These are phyloP conservation scores for Talaromyces thailandensis DNA, from an alignment of 495 filamentous ascomycete genomes.

Conservation along the genomic window DNA sequence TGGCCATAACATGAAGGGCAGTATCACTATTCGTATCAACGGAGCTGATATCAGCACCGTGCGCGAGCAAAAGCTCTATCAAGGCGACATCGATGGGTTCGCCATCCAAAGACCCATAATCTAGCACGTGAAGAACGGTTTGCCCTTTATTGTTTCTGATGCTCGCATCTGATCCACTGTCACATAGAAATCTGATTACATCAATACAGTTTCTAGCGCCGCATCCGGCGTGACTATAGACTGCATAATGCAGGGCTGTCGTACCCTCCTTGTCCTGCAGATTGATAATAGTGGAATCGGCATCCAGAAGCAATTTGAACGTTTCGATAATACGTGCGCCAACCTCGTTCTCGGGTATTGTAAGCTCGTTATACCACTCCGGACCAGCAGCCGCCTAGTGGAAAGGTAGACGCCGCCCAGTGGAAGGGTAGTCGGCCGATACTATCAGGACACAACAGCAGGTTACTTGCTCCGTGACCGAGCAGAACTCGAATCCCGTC, in stretches of 20 bases:
- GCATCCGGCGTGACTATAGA: slow-evolving; percentile 1
- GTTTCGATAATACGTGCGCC: slow-evolving; percentile 1
- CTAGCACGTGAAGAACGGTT: slow-evolving; percentile 12
- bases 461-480: slow-evolving; percentile 5
- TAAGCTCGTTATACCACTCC: background rate
- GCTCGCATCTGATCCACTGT: slow-evolving; percentile 7
- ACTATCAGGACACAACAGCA: slow-evolving; percentile 8
- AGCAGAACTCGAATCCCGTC: slow-evolving; percentile 9
- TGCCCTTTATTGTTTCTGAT: slow-evolving; percentile 7
- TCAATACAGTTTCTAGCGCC: slow-evolving; percentile 5
- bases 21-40: slow-evolving; percentile 7
- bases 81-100: slow-evolving; percentile 6
- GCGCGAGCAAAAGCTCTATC: slow-evolving; percentile 6
- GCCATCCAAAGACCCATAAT: slow-evolving; percentile 1
- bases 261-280: slow-evolving; percentile 5
- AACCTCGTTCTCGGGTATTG: slow-evolving; percentile 2
- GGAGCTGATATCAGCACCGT: slow-evolving; percentile 9
- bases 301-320: slow-evolving; percentile 6
- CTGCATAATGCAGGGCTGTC: slow-evolving; percentile 10
- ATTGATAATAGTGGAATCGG: slow-evolving; percentile 2
- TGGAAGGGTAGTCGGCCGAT: slow-evolving; percentile 11
- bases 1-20: slow-evolving; percentile 11
- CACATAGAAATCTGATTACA: slow-evolving; percentile 3
- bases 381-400: slow-evolving; percentile 11
- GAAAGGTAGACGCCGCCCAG: slow-evolving; percentile 12